These are phyloP conservation scores for Osmanthus fragrans DNA, from an alignment of 257 asterid species.

Conservation along the genomic window DNA sequence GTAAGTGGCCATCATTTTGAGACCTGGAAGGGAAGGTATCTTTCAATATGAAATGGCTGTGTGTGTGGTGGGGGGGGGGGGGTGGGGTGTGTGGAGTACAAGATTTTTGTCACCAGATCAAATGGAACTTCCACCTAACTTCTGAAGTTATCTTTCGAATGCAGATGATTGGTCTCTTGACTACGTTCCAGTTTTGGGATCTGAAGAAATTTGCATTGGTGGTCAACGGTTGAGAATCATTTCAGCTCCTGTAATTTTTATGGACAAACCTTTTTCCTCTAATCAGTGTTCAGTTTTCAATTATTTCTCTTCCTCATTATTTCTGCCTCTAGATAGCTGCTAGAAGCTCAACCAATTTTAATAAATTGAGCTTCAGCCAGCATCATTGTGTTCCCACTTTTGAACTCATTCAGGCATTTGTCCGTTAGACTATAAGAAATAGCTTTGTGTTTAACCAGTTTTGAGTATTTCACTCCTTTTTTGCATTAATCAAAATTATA, in stretches of 20 bases:
- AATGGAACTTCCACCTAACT: constrained; percentile 12
- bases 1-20: background rate
- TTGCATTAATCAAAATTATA: background rate
- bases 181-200: constrained; percentile 62
- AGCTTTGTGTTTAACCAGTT: background rate
- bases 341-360: background rate
- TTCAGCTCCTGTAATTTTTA: constrained; percentile 69
- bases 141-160: constrained; percentile 22
- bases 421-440: background rate
- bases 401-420: background rate
- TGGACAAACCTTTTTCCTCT: constrained; percentile 11
- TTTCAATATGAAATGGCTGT: background rate
- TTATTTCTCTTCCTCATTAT: background rate
- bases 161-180: constrained; percentile 87
- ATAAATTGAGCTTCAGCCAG: background rate
- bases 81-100: no score
- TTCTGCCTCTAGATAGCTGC: background rate
- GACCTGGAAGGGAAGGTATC: background rate
- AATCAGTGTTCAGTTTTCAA: constrained; percentile 5
- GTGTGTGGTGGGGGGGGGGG: background rate
- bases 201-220: constrained; percentile 84
- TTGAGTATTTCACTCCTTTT: background rate
- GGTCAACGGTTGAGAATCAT: constrained; percentile 72
- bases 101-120: constrained; percentile 13
- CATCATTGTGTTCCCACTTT: background rate